These are phyloP conservation scores for Geotrichum aggregatum DNA, from an alignment of 1,139 yeast species.

Conservation along the genomic window DNA sequence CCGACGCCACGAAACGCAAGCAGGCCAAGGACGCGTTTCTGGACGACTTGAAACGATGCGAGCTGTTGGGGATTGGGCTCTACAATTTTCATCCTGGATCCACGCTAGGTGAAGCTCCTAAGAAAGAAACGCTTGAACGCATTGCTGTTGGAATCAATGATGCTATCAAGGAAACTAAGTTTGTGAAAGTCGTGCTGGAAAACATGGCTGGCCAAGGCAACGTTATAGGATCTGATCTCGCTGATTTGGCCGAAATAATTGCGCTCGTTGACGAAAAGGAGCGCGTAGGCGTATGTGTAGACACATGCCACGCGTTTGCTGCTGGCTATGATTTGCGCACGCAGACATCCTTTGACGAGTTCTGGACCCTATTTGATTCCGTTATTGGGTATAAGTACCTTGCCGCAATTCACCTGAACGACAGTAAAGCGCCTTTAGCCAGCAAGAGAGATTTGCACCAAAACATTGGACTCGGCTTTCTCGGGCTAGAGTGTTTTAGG, in stretches of 20 bases:
- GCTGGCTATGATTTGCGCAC: conserved; percentile 88
- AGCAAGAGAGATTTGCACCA: conserved; percentile 92
- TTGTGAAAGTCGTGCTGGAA: conserved; percentile 85
- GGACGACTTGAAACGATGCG: conserved; percentile 86
- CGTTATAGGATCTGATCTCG: conserved; percentile 74
- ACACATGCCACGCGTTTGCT: conserved; percentile 92
- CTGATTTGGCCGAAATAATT: conserved; percentile 73
- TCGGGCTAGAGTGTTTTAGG: conserved; percentile 82
- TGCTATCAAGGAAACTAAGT: conserved; percentile 67
- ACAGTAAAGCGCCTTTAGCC: conserved; percentile 88
- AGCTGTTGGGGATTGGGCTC: conserved; percentile 71
- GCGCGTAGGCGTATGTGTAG: conserved; percentile 90
- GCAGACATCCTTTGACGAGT: conserved; percentile 51
- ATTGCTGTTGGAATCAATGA: conserved; percentile 75
- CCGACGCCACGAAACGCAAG: conserved; percentile 71
- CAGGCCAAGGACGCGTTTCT: conserved; percentile 76
- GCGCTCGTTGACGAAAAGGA: conserved; percentile 68
- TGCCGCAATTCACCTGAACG: conserved; percentile 81
- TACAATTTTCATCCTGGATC: conserved; percentile 97
- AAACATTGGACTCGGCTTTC: conserved; percentile 79
- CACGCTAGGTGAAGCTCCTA: conserved; percentile 63
- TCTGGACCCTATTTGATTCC: conserved; percentile 72
- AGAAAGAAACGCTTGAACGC: conserved; percentile 55
- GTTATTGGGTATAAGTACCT: conserved; percentile 71
- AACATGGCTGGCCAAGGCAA: conserved; percentile 98